Conservation (phyloP, 2,329 filamentous ascomycete genomes). For the Neofusicoccum sp. region DNA sequence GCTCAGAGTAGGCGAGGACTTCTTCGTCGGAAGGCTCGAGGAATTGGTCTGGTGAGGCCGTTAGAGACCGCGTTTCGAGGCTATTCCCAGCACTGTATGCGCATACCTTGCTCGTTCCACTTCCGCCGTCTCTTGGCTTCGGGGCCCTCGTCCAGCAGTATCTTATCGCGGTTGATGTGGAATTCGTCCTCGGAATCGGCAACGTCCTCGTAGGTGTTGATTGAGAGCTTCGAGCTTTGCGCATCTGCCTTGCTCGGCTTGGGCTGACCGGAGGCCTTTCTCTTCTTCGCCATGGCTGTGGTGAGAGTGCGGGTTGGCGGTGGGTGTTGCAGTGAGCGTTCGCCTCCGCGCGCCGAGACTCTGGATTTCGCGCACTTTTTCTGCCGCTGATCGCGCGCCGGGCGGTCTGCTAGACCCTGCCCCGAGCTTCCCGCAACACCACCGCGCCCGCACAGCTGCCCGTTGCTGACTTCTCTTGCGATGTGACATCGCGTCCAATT, state of each 20-base stretch:
- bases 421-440: neutral
- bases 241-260: slow-evolving; percentile 32
- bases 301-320: neutral
- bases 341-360: neutral
- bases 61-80: slow-evolving; percentile 3
- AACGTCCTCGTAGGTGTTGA: slow-evolving; percentile 72
- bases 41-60: slow-evolving; percentile 49
- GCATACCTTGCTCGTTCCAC: slow-evolving; percentile 62
- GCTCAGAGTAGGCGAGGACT: slow-evolving; percentile 53
- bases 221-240: slow-evolving; percentile 53
- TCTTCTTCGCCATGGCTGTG: slow-evolving; percentile 54
- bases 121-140: slow-evolving; percentile 74
- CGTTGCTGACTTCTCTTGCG: neutral
- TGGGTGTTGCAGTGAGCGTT: neutral
- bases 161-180: slow-evolving; percentile 79
- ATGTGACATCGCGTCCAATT: neutral
- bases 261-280: slow-evolving; percentile 62
- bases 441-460: neutral
- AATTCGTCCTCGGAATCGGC: slow-evolving; percentile 95
- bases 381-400: neutral
- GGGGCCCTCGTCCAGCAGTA: slow-evolving; percentile 79
- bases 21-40: slow-evolving; percentile 63
- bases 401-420: slow-evolving; percentile 6
- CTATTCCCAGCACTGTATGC: slow-evolving; percentile 20
- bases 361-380: slow-evolving; percentile 9